A percentile compares a stretch with the other conserved stretches of the same genome.
Evolutionary conservation across 305 asterid genomes (phyloP).

Genomic region (Fraxinus sp.): DNA sequence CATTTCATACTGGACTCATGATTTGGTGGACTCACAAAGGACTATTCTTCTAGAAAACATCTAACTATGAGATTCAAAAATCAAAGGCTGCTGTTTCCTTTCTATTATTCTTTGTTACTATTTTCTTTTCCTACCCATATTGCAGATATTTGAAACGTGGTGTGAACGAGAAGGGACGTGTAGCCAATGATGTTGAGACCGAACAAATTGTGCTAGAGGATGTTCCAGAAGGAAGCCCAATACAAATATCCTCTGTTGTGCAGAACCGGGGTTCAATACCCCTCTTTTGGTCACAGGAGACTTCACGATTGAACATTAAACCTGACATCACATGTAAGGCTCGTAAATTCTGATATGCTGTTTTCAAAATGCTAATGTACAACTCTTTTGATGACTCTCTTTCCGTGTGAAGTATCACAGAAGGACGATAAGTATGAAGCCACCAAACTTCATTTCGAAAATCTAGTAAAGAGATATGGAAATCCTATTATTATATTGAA

Average conservation of each 20-base stretch:
- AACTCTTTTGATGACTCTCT: constrained; percentile 22
- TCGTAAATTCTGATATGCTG: constrained; percentile 13
- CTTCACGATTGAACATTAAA: constrained; percentile 73
- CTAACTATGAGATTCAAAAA: not conserved
- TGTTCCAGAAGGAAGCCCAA: constrained; percentile 47
- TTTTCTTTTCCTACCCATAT: constrained; percentile 19
- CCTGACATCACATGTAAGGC: constrained; percentile 83
- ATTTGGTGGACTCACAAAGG: constrained; percentile 11
- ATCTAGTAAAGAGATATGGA: constrained; percentile 88
- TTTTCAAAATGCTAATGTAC: constrained; percentile 15
- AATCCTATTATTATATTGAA: constrained; percentile 85
- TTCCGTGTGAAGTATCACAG: constrained; percentile 58
- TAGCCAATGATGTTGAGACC: constrained; percentile 96
- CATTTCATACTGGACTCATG: not conserved
- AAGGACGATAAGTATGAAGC: constrained; percentile 76
- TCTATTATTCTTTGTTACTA: not conserved
- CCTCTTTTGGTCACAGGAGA: constrained; percentile 95
- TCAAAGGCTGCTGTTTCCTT: not conserved
- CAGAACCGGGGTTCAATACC: constrained; percentile 97
- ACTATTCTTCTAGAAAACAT: not conserved
- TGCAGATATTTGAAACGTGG: constrained; percentile 80
- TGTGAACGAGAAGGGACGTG: constrained; percentile 89
- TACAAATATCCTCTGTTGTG: constrained; percentile 74
- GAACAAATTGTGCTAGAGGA: constrained; percentile 87
- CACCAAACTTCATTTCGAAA: constrained; percentile 87